Percentiles rank a stretch among this genome's conserved stretches.
phyloP scores from a whole-genome alignment of 805 yeast species.

The Yamadazyma laniorum region DNA sequence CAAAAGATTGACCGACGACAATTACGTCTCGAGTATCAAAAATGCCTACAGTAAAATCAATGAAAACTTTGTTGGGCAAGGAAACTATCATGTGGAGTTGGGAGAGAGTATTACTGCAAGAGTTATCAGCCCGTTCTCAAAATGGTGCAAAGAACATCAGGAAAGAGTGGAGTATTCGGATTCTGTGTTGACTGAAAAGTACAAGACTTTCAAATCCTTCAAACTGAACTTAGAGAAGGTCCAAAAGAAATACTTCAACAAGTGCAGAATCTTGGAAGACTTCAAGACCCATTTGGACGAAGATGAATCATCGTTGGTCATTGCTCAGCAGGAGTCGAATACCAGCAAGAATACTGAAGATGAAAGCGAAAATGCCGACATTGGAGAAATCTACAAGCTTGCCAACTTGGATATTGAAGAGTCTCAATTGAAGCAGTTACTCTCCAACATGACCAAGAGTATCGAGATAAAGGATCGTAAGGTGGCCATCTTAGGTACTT shows the following conservation, averaged over 20 bases:
- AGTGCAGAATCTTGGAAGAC: conserved; percentile 72
- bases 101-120: conserved; percentile 58
- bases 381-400: conserved; percentile 22
- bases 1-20: conserved; percentile 45
- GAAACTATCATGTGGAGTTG: conserved; percentile 55
- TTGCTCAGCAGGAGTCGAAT: neutral
- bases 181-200: conserved; percentile 47
- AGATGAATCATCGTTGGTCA: conserved; percentile 30
- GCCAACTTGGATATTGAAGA: conserved; percentile 31
- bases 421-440: conserved; percentile 32
- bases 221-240: conserved; percentile 49
- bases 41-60: conserved; percentile 59
- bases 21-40: conserved; percentile 61
- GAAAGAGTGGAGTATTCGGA: conserved; percentile 64
- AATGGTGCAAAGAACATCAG: conserved; percentile 74
- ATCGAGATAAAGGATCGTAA: conserved; percentile 55
- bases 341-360: conserved; percentile 6
- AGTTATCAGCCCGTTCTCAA: conserved; percentile 68
- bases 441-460: conserved; percentile 28
- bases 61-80: conserved; percentile 56
- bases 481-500: conserved; percentile 69
- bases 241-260: conserved; percentile 72
- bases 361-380: conserved; percentile 24
- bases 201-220: conserved; percentile 50
- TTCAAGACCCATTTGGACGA: conserved; percentile 48